Evolutionary conservation across 768 basidiomycete species (phyloP).

Genomic region (Russula foetens): DNA sequence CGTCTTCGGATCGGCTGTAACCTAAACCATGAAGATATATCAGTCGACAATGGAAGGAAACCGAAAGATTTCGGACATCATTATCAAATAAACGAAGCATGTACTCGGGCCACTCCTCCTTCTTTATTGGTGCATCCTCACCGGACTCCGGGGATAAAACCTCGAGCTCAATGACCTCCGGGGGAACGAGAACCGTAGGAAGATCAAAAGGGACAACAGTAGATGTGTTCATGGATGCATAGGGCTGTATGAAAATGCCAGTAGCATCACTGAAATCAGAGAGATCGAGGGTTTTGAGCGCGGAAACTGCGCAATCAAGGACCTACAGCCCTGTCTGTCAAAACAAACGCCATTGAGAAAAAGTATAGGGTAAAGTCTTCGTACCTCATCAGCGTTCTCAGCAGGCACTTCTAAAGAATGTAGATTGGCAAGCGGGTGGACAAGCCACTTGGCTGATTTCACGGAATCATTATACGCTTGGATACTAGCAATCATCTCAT

Average conservation of each 20-base stretch:
- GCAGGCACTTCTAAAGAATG: conserved; percentile 35
- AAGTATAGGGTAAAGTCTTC: conserved; percentile 4
- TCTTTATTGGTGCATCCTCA: conserved; percentile 65
- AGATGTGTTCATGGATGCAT: conserved; percentile 39
- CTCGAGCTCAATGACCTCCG: conserved; percentile 80
- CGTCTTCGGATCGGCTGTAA: conserved; percentile 67
- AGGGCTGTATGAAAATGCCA: conserved; percentile 58
- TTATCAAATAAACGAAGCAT: conserved; percentile 60
- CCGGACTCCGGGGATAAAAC: conserved; percentile 58
- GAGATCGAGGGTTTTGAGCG: conserved; percentile 53
- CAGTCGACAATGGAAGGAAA: neutral
- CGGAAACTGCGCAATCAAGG: conserved; percentile 61
- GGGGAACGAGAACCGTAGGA: conserved; percentile 77
- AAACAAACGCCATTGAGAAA: neutral
- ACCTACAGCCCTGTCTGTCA: conserved; percentile 37
- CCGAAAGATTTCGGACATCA: conserved; percentile 29
- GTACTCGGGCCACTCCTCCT: conserved; percentile 77
- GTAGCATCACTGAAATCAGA: conserved; percentile 50
- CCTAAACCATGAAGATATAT: conserved; percentile 32
- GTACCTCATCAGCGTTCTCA: conserved; percentile 58
- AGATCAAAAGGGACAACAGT: conserved; percentile 50
- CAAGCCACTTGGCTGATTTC: conserved; percentile 49
- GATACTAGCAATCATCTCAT: conserved; percentile 64
- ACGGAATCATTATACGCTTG: conserved; percentile 62
- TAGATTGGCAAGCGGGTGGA: conserved; percentile 52